Evolutionary conservation across 805 yeast genomes (phyloP), one percentile per base, ranked within the genome.

Genomic region (Nakazawaea wyomingensis): DNA sequence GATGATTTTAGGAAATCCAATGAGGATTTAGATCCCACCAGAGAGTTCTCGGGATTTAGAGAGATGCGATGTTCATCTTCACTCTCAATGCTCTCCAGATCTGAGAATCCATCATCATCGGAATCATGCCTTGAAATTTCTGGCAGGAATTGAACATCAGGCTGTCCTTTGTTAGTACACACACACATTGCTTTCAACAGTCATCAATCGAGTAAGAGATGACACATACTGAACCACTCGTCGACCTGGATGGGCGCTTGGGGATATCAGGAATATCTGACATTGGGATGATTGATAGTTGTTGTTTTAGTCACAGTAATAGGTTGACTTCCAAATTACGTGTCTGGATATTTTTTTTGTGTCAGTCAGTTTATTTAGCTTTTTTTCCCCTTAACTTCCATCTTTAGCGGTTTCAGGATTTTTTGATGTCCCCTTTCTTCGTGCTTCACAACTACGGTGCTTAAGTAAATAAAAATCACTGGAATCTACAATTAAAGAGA

Each of bases 91-190:
- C 37, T 16, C 4, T 34, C 37, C 9, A 18, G 8, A 37, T 37
- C 39, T 4, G 39, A 37, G 24, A 37, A 37, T 2, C 39, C 39
- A 27, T 37, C 39, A 27, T 37, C 39, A 28, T 35, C 38, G 7
- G 32, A 27, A 11, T 17, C 33, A 27, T 6, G 8, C 9, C 20
- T 24, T 24, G 29, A n/a, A 19, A 10, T 22, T 24, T 22, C 21
- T 22, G n/a, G 14, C 14, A 26, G 9, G n/a, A n/a, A 14, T 24
- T 22, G 19, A n/a, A 20, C 13, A 14, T 35, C 38, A 35, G 38
- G 30, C 38, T 34, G 4, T 20, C 11, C 11, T 11, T 24, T 8
- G 27, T 24, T 24, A 24, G 11, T 24, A 24, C 27, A 9, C n/a
- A n/a, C n/a, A n/a, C n/a, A n/a, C n/a, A n/a, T n/a, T n/a, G n/a